Evolutionary conservation across 495 filamentous ascomycete species (phyloP).

Genomic region (Amniculicola lignicola): DNA sequence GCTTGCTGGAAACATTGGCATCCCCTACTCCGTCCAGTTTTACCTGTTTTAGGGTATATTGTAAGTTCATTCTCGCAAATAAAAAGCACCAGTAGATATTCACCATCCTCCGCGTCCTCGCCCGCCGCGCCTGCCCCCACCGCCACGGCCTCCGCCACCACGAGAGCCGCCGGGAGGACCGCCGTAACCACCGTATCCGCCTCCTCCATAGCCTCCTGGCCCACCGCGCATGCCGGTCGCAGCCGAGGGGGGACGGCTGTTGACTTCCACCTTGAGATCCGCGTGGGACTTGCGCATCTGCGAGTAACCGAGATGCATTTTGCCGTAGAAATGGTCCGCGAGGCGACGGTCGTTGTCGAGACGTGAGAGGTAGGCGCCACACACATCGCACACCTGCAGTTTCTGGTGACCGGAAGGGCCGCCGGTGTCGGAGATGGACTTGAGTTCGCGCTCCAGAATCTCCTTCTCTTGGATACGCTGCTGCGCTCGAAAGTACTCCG

Average conservation of each 20-base stretch:
- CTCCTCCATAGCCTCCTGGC: not conserved
- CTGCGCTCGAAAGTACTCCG: conserved; percentile 80
- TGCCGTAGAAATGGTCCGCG: conserved; percentile 97
- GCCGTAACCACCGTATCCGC: conserved; percentile 9
- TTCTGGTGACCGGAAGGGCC: conserved; percentile 96
- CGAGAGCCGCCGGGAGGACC: not conserved
- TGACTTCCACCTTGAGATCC: conserved; percentile 78
- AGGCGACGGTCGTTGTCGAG: conserved; percentile 91
- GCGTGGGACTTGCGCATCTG: conserved; percentile 94
- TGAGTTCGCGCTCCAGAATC: conserved; percentile 83
- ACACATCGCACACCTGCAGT: conserved; percentile 97
- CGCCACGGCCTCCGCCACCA: conserved; percentile 14
- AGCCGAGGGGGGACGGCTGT: conserved; percentile 63
- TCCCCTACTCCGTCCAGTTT: no score
- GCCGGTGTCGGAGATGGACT: conserved; percentile 83
- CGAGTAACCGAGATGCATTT: conserved; percentile 98
- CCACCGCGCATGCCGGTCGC: conserved; percentile 35
- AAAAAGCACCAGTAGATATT: no score
- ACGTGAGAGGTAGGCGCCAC: conserved; percentile 84
- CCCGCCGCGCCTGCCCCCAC: conserved; percentile 11
- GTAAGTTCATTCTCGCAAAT: no score
- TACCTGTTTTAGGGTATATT: no score
- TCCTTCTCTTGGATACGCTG: conserved; percentile 78
- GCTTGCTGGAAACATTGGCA: no score
- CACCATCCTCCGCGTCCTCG: conserved; percentile 21